Evolutionary conservation across 2,329 filamentous ascomycete genomes (phyloP).

Genomic region (Diplodia intermedia): DNA sequence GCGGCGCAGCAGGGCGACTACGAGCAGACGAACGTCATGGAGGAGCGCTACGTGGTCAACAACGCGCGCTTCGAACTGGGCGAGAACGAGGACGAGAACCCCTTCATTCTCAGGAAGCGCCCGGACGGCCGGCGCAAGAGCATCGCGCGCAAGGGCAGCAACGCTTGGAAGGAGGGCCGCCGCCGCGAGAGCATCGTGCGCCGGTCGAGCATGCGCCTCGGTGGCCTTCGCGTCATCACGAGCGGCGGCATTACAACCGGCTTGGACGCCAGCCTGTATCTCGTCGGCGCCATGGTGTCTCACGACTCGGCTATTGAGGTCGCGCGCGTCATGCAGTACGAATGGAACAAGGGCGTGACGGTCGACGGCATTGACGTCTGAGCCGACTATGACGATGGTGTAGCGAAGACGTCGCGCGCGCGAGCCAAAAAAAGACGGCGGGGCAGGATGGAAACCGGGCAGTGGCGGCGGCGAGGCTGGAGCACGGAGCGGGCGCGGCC

Average conservation of each 20-base stretch:
- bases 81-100: constrained; percentile 80
- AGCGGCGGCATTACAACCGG: constrained; percentile 79
- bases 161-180: constrained; percentile 78
- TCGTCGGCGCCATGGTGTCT: constrained; percentile 82
- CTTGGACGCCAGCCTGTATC: constrained; percentile 82
- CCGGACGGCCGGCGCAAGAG: constrained; percentile 58
- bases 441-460: constrained; percentile 14
- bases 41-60: constrained; percentile 88
- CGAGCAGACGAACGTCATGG: constrained; percentile 82
- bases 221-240: constrained; percentile 76
- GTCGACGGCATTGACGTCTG: constrained; percentile 86
- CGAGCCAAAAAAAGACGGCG: constrained; percentile 24
- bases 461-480: constrained; percentile 7
- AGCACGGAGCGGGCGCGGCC: not conserved
- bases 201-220: constrained; percentile 75
- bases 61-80: constrained; percentile 84
- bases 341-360: constrained; percentile 84
- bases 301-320: constrained; percentile 78
- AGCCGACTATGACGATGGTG: not conserved
- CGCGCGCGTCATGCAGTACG: constrained; percentile 77
- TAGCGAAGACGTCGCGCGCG: constrained; percentile 1
- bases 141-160: constrained; percentile 75
- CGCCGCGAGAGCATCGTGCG: constrained; percentile 79
- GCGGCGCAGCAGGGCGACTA: constrained; percentile 72
- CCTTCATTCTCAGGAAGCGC: constrained; percentile 79